Conservation (phyloP, 306 rosid genomes). For the Quercus wislizeni region DNA sequence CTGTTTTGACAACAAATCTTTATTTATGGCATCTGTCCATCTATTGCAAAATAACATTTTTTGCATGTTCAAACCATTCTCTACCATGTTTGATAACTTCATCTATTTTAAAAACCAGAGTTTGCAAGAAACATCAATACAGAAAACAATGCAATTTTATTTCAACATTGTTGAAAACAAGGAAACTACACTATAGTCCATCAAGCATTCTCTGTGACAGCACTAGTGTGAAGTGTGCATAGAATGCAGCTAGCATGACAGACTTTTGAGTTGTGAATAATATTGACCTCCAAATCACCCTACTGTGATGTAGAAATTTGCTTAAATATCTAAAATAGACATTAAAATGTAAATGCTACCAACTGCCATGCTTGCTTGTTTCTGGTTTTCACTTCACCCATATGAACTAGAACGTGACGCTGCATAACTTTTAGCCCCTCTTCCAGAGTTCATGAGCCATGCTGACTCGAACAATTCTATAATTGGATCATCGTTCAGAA, state of each 20-base stretch:
- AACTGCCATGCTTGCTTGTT: background rate
- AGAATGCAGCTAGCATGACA: background rate
- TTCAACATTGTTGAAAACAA: background rate
- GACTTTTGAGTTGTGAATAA: background rate
- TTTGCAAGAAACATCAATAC: background rate
- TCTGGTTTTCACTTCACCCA: background rate
- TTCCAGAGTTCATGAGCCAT: slow-evolving; percentile 50
- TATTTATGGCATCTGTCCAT: background rate
- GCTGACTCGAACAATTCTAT: slow-evolving; percentile 63
- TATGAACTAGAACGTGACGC: background rate
- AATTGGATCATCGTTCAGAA: slow-evolving; percentile 34
- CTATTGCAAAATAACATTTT: background rate
- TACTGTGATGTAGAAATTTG: too few relatives aligned
- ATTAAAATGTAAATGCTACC: too few relatives aligned
- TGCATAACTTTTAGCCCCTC: background rate
- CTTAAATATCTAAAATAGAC: background rate
- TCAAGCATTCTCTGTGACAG: too few relatives aligned
- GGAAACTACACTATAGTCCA: background rate
- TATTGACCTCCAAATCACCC: background rate
- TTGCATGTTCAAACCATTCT: too few relatives aligned
- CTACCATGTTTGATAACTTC: too few relatives aligned
- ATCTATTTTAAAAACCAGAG: too few relatives aligned
- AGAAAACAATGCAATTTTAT: background rate
- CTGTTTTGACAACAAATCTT: background rate
- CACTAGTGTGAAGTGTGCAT: too few relatives aligned